Evolutionary conservation across 257 asterid species (phyloP).

Genomic region (Apocynum venetum): DNA sequence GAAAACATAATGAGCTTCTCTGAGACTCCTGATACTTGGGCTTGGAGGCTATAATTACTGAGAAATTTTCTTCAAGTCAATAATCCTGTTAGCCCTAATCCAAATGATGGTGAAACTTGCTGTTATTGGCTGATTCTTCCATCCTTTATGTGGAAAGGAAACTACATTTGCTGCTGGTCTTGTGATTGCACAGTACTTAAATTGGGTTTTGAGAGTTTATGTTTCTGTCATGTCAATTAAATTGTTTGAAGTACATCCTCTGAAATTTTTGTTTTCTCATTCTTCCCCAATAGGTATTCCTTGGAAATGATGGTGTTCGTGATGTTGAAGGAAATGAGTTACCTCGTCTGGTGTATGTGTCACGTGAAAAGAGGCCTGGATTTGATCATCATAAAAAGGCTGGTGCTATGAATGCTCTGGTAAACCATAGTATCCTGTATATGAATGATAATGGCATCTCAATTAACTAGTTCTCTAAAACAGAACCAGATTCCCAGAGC

Average conservation of each 20-base stretch:
- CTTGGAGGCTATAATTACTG: neutral
- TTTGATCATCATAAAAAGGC: slow-evolving; percentile 94
- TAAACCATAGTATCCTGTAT: slow-evolving; percentile 17
- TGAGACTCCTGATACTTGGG: slow-evolving; percentile 1
- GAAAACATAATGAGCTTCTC: neutral
- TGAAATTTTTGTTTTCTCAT: neutral
- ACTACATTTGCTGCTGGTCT: neutral
- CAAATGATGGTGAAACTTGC: neutral
- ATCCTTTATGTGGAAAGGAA: neutral
- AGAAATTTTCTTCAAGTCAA: neutral
- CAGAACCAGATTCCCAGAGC: neutral
- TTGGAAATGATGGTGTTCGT: slow-evolving; percentile 60
- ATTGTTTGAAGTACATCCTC: neutral
- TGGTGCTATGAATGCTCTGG: slow-evolving; percentile 95
- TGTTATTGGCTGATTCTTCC: neutral
- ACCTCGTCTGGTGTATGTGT: slow-evolving; percentile 75
- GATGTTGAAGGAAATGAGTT: slow-evolving; percentile 68
- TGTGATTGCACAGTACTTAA: neutral
- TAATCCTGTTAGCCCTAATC: neutral
- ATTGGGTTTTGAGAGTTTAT: neutral
- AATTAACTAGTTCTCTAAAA: neutral
- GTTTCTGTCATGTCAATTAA: neutral
- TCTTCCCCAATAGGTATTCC: slow-evolving; percentile 52
- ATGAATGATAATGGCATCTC: neutral
- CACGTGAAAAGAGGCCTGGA: slow-evolving; percentile 95